Base-by-base conservation (phyloP, 805 yeast genomes). In the Saccharomycopsis sp. region DNA sequence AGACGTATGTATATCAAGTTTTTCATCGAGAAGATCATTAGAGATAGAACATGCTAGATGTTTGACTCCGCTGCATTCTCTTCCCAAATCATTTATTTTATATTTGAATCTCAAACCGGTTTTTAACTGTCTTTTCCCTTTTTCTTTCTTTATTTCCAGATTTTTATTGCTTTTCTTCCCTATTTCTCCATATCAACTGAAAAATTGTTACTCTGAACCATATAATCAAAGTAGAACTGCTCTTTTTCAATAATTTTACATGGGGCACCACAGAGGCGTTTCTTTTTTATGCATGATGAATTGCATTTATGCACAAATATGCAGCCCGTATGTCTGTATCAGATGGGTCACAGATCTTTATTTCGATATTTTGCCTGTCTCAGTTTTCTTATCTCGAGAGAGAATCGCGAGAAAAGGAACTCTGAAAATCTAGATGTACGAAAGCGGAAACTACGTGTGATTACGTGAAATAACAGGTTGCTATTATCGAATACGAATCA, bases 1-100 rank as follows among this genome's bases (percentile, higher is more conserved):
- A 54, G 57, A 54, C 46, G 34, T 24, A 46, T 54, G 48, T 54
- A 54, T 15, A 34, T 48, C 40, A 47, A 54, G 29, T 34, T 37
- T 8, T 54, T 48, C 15, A 29, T 53, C 20, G 44, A 53, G 23
- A 46, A 23, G 2, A 15, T 46, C 24, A 12, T 52, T 20, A 5
- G 16, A 44, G 21, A 44, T 7, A 44, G 21, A 16, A 18, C 8
- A 44, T n/a, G 48, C 8, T 7, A 12, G 21, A 44, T n/a, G 8
- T 12, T 44, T 44, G 48, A 44, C 48, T 44, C 21, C 16, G 48
- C 18, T 44, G 18, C 8, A 12, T 12, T 44, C 16, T 44, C 16
- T 12, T 44, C 21, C 16, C 48, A 12, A 12, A 16, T 44, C 21
- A 12, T 44, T 44, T 5, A 44, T 44, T 44, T 44, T 44, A 5